Conservation (phyloP, 2,329 filamentous ascomycete species). For the Verruconis gallopava region DNA sequence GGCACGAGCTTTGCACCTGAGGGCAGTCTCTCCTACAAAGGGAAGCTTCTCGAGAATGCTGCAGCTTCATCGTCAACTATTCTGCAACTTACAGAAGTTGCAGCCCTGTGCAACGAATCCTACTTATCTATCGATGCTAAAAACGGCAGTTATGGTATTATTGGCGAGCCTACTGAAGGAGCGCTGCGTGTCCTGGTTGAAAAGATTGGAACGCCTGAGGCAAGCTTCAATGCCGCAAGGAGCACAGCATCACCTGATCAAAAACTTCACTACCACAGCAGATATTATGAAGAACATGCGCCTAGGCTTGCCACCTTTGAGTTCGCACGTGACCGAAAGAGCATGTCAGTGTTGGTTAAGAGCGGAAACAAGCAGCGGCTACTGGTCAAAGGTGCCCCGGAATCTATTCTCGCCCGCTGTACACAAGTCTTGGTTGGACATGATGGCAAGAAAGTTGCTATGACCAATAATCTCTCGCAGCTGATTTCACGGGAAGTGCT, state of each 20-base stretch:
- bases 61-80: constrained; percentile 63
- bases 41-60: constrained; percentile 55
- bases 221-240: constrained; percentile 41
- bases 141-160: constrained; percentile 59
- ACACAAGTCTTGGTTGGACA: constrained; percentile 66
- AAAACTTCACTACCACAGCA: constrained; percentile 68
- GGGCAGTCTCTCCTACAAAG: constrained; percentile 57
- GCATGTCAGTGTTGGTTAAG: constrained; percentile 85
- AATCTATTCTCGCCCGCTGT: constrained; percentile 88
- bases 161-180: constrained; percentile 93
- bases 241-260: constrained; percentile 38
- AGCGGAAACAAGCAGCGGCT: constrained; percentile 54
- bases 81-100: constrained; percentile 58
- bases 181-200: constrained; percentile 82
- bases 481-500: constrained; percentile 69
- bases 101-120: constrained; percentile 78
- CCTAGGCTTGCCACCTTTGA: constrained; percentile 79
- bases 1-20: constrained; percentile 85
- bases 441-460: constrained; percentile 61
- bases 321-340: constrained; percentile 95
- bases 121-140: constrained; percentile 70
- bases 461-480: constrained; percentile 56
- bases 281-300: constrained; percentile 65
- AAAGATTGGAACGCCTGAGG: constrained; percentile 78
- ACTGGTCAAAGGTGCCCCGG: constrained; percentile 90